Evolutionary conservation across 164 flowering plant species (phyloP), one percentile per base, ranked within the genome.

Genomic region (Echeveria elegans): DNA sequence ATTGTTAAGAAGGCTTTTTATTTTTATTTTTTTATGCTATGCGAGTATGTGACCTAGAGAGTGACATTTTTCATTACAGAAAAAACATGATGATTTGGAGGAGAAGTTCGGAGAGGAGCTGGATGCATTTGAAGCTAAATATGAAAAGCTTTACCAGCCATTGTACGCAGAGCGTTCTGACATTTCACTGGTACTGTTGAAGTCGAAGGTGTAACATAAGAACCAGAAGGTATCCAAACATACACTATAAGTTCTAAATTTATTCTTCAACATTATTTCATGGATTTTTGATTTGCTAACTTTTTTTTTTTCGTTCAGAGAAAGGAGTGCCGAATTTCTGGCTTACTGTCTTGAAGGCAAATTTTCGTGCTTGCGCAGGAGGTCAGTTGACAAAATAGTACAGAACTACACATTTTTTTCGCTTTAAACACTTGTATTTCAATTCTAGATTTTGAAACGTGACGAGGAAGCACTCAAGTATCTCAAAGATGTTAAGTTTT

Each of bases 291-390:
- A n/a, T n/a, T n/a, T n/a, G n/a, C n/a, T n/a, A n/a, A n/a, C n/a
- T n/a, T n/a, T n/a, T n/a, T n/a, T n/a, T n/a, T n/a, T n/a, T n/a
- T n/a, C n/a, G n/a, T n/a, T 63, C 84, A 88, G 97, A 78, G 74
- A 92, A 89, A 77, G 96, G 97, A 43, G 90, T 92, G 14, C 97
- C 97, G 36, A 80, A 80, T 47, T 92, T 92, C 72, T 92, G 97
- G 97, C 84, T 92, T 12, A 86, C 66, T 66, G 97, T 96, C 53
- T 79, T 92, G 92, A 89, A 86, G 71, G 83, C 81, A 37, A 89
- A 92, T 77, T 94, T 85, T 74, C n/a, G 79, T 89, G 2, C 72
- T 85, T 4, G 78, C 81, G 32, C 90, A 84, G 63, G 96, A n/a
- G n/a, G n/a, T n/a, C n/a, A n/a, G n/a, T n/a, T n/a, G n/a, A n/a